Percentiles rank a stretch among this genome's conserved stretches.
phyloP scores from a whole-genome alignment of 805 yeast species.

The Starmerella sp. region DNA sequence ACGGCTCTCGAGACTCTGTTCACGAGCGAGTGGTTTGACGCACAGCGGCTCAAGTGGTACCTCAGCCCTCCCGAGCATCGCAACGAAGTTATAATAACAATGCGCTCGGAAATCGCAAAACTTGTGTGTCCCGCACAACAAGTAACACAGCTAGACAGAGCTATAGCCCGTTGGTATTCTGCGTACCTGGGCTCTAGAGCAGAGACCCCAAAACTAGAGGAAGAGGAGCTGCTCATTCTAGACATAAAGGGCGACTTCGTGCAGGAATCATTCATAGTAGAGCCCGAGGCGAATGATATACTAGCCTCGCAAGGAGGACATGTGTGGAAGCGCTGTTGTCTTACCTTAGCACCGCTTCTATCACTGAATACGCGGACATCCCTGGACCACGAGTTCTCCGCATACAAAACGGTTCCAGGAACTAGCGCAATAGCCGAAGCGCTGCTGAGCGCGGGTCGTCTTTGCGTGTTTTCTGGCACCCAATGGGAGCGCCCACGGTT shows the following conservation, averaged over 20 bases:
- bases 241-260: slow-evolving; percentile 8
- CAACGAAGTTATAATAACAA: background rate
- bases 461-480: slow-evolving; percentile 13
- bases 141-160: slow-evolving; percentile 3
- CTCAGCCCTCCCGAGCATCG: background rate
- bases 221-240: background rate
- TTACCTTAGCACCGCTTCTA: slow-evolving; percentile 18
- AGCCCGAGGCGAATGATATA: background rate
- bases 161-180: slow-evolving; percentile 7
- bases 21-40: slow-evolving; percentile 6
- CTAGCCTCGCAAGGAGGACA: slow-evolving; percentile 1
- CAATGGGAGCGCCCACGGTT: slow-evolving; percentile 9
- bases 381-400: slow-evolving; percentile 9
- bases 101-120: slow-evolving; percentile 5
- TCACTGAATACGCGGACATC: slow-evolving; percentile 9
- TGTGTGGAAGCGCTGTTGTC: slow-evolving; percentile 18
- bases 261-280: slow-evolving; percentile 4
- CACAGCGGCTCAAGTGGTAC: slow-evolving; percentile 7
- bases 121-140: background rate
- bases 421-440: slow-evolving; percentile 4
- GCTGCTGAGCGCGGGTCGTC: slow-evolving; percentile 8
- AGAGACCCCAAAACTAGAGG: background rate
- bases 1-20: background rate
- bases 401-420: background rate
- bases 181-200: background rate